Evolutionary conservation across 768 basidiomycete genomes (phyloP).

Genomic region (Amanita molliuscula): DNA sequence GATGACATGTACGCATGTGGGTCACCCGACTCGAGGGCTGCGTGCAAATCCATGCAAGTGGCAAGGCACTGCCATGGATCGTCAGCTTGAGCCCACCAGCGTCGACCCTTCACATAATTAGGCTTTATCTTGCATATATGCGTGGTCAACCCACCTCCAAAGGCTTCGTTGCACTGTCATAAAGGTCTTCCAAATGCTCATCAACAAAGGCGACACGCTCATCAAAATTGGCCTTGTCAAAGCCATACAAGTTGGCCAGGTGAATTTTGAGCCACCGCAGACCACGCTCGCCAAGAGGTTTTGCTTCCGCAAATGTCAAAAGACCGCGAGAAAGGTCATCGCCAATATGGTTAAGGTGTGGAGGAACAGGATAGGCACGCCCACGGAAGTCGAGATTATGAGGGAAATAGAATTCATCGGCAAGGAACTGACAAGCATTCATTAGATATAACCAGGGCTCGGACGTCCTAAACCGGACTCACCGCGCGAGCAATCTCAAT

Average conservation of each 20-base stretch:
- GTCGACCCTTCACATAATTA: conserved; percentile 36
- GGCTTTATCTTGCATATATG: conserved; percentile 1
- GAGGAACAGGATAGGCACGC: conserved; percentile 92
- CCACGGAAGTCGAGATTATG: conserved; percentile 98
- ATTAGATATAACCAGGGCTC: background rate
- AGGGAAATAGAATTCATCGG: conserved; percentile 83
- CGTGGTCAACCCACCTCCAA: conserved; percentile 42
- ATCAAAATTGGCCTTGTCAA: conserved; percentile 89
- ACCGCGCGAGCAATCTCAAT: conserved; percentile 92
- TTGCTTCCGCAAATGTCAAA: conserved; percentile 70
- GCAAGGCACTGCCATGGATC: conserved; percentile 98
- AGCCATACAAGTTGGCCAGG: conserved; percentile 85
- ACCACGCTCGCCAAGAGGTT: conserved; percentile 75
- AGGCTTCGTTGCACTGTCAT: conserved; percentile 76
- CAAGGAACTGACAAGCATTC: conserved; percentile 51
- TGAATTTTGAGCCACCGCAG: conserved; percentile 95
- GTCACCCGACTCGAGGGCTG: conserved; percentile 65
- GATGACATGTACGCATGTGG: conserved; percentile 50
- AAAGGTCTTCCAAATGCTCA: conserved; percentile 64
- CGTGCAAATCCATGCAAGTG: conserved; percentile 80
- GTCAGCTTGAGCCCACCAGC: conserved; percentile 89
- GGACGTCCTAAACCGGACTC: conserved; percentile 18
- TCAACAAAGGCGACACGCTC: conserved; percentile 79
- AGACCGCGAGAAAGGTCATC: conserved; percentile 89
- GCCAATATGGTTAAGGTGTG: conserved; percentile 91